Conservation (phyloP, 768 basidiomycete species). For the Trametes sanguinea region DNA sequence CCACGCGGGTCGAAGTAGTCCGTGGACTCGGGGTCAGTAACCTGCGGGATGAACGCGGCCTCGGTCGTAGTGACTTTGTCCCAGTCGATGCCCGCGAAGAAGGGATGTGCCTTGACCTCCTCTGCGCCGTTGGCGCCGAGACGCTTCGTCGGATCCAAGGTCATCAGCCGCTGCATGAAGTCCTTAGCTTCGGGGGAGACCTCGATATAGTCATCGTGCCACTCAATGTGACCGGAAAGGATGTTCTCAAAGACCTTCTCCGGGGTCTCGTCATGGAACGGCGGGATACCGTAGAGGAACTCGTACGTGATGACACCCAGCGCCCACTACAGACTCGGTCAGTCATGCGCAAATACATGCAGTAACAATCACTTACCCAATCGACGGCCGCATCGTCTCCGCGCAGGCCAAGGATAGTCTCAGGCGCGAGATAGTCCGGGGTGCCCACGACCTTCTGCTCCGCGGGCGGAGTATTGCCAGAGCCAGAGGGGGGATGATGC, state of each 20-base stretch:
- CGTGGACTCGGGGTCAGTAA: conserved; percentile 96
- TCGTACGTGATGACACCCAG: conserved; percentile 98
- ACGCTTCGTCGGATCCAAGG: conserved; percentile 73
- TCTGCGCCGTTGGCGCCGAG: conserved; percentile 86
- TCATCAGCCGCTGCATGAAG: conserved; percentile 87
- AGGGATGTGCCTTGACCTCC: conserved; percentile 91
- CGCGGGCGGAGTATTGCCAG: conserved; percentile 69
- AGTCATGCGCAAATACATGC: conserved; percentile 19
- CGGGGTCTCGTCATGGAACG: conserved; percentile 96
- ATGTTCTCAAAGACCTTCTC: conserved; percentile 99
- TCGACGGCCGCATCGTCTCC: conserved; percentile 95
- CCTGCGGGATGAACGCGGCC: conserved; percentile 93
- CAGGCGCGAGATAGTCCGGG: conserved; percentile 95
- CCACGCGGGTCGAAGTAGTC: conserved; percentile 99
- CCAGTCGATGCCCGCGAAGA: conserved; percentile 92
- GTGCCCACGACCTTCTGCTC: conserved; percentile 97
- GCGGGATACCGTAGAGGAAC: conserved; percentile 94
- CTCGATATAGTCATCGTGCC: conserved; percentile 94
- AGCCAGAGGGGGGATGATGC: conserved; percentile 51
- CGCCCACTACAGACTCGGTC: conserved; percentile 74
- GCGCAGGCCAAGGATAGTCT: conserved; percentile 92
- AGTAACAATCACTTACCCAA: conserved; percentile 66
- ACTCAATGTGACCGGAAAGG: conserved; percentile 88
- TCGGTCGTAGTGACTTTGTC: conserved; percentile 84
- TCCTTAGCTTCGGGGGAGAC: conserved; percentile 84